Evolutionary conservation across 495 filamentous ascomycete genomes (phyloP), one percentile per base, ranked within the genome.

Genomic region (Aspergillus cavernicola): DNA sequence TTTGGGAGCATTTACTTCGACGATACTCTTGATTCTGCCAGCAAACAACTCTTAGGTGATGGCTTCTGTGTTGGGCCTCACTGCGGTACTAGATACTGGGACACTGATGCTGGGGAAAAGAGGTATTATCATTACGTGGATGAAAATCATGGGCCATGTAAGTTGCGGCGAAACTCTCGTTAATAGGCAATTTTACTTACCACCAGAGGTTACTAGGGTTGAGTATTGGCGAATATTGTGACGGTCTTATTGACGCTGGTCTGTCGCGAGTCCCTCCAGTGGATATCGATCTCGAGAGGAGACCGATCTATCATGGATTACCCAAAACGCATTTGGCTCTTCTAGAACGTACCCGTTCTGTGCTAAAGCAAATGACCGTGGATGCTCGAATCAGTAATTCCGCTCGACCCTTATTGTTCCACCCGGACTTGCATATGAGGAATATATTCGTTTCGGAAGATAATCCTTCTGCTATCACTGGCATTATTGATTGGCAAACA

Each of bases 371-470:
- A 41, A 57, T 75, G 51, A 33, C 57, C 29, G 26, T 53, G 26
- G 45, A 64, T 56, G 37, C 53, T 52, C 44, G 29, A 42, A 60
- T 72, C 45, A 35, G 57, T 13, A 45, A 61, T n/a, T 51, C 50
- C 24, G 56, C 65, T 19, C 48, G 52, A n/a, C 67, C 66, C 16
- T 53, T 60, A 24, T 46, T 78, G 8, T 64, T 71, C 42, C 69
- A 76, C 54, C 58, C 66, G 8, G 71, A 76, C 52, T 50, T 78
- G 24, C 60, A 74, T 43, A 72, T 68, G 60, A 56, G 70, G 41
- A 74, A 76, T 39, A 72, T 75, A 39, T 75, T 69, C 56, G 70
- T 76, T 22, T 75, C 70, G 29, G 64, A 69, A 33, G 60, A 71
- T 20, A 64, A 75, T 42, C 70, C 71, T 23, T 62, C 65, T 22